Base-by-base conservation (phyloP, 2,329 filamentous ascomycete species). In the Cadophora malorum region DNA sequence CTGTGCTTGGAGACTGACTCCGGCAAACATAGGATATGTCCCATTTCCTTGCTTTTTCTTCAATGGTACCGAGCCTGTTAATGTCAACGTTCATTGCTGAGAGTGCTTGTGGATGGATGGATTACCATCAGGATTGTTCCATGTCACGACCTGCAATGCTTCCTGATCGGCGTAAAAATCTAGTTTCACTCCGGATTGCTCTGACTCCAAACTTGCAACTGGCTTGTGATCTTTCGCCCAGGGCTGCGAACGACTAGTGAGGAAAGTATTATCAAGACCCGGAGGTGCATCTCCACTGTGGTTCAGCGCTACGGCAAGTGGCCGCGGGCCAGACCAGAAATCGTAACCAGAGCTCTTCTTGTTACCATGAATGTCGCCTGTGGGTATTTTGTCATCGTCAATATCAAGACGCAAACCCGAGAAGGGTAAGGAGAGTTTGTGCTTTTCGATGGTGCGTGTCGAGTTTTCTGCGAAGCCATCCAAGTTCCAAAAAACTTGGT, bases 291-390 rank as follows among this genome's bases (percentile, higher is more conserved):
- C 55, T 38, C 41, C 33, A 25, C 50, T 25, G 7, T 28, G 33
- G 25, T 31, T 38, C 16, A 66, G 21, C n/a, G 55, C 56, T 28
- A 55, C 81, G 35, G 92, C 92, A 56, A 97, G 82, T 72, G 91
- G 85, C 83, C 95, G 95, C 12, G 92, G 90, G 41, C 84, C 79
- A 61, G 88, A 91, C 90, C 94, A 96, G 81, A 93, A 92, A 78
- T 92, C 89, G 74, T 92, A 91, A 71, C 91, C 89, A 0, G 88
- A 88, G 56, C 88, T 87, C 67, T 83, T 80, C 73, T 84, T 78
- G 79, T 91, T 92, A 62, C 87, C 81, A 21, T 89, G 78, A 71
- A 97, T 89, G 65, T 90, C 86, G 52, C 91, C 91, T 0, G 89
- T 92, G 0, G 91, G 91, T 64, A 93, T 88, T n/a, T 91, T 81